These are phyloP conservation scores for Solanum boliviense DNA, from an alignment of 257 asterid genomes.

Conservation along the genomic window DNA sequence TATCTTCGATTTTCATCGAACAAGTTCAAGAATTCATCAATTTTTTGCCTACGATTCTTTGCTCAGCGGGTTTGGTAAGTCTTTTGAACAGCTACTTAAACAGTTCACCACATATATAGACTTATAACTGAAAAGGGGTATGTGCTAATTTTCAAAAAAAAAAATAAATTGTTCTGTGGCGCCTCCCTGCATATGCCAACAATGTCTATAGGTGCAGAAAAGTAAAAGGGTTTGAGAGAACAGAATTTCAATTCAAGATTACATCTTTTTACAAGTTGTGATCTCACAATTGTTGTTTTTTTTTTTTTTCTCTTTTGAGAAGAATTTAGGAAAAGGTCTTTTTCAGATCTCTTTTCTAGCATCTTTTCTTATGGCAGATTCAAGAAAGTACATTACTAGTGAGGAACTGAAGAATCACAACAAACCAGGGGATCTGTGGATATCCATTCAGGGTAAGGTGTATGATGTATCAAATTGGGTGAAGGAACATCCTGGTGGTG, in stretches of 20 bases:
- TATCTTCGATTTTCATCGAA: neutral
- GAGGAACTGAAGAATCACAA: slow-evolving; percentile 69
- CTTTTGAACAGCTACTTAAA: neutral
- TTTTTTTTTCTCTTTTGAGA: too few species aligned
- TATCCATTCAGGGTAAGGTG: slow-evolving; percentile 80
- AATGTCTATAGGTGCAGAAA: neutral
- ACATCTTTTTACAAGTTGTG: neutral
- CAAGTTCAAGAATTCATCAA: neutral
- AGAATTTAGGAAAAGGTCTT: neutral
- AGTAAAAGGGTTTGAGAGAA: neutral
- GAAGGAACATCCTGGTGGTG: slow-evolving; percentile 79
- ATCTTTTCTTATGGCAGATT: slow-evolving; percentile 26
- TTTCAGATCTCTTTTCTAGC: slow-evolving; percentile 14
- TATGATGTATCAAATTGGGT: slow-evolving; percentile 81
- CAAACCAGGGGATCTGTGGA: slow-evolving; percentile 79
- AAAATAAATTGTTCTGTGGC: neutral
- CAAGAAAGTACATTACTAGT: slow-evolving; percentile 42
- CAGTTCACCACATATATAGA: neutral
- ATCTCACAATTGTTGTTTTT: neutral
- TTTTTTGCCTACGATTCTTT: neutral
- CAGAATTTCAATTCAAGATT: neutral
- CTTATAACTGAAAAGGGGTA: neutral
- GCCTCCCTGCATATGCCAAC: slow-evolving; percentile 8
- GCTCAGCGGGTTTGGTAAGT: neutral
- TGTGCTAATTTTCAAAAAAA: neutral